Percentiles rank a stretch among this genome's conserved stretches.
Conservation (phyloP, 768 basidiomycete species). For the Suillus variegatus region DNA sequence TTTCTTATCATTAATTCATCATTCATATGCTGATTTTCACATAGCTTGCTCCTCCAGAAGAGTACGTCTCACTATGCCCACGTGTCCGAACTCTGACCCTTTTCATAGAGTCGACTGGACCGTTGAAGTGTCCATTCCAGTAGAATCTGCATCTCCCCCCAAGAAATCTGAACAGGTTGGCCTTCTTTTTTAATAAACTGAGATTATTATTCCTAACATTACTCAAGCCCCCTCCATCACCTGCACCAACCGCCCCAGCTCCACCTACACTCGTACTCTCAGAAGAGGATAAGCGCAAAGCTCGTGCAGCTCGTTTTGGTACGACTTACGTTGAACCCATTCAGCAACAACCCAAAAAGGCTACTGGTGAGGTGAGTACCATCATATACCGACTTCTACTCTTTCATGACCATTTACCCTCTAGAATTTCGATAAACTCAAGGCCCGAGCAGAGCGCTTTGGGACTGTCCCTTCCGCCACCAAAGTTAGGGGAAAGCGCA, state of each 20-base stretch:
- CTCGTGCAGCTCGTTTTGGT: constrained; percentile 70
- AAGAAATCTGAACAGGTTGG: constrained; percentile 8
- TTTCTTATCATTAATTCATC: background rate
- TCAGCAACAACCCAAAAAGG: constrained; percentile 22
- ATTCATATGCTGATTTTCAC: constrained; percentile 8
- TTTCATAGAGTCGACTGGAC: constrained; percentile 45
- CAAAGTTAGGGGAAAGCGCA: constrained; percentile 28
- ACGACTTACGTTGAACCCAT: constrained; percentile 55
- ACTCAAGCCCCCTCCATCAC: constrained; percentile 9
- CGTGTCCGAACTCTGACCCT: constrained; percentile 11
- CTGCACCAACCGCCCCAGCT: background rate
- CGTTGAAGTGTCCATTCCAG: constrained; percentile 27
- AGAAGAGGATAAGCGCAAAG: constrained; percentile 58
- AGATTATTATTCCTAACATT: constrained; percentile 4
- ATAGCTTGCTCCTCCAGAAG: constrained; percentile 34
- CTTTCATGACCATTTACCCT: background rate
- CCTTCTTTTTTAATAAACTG: background rate
- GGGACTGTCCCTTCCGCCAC: constrained; percentile 32
- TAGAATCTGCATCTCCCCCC: constrained; percentile 13
- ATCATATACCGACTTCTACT: background rate
- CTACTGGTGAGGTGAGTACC: constrained; percentile 14
- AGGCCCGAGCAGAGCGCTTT: constrained; percentile 58
- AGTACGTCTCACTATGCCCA: constrained; percentile 21
- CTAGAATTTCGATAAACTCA: constrained; percentile 52
- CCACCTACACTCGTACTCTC: background rate